These are phyloP conservation scores for Oryza brachyantha DNA, from an alignment of 176 grass and related monocot genomes.

Conservation along the genomic window DNA sequence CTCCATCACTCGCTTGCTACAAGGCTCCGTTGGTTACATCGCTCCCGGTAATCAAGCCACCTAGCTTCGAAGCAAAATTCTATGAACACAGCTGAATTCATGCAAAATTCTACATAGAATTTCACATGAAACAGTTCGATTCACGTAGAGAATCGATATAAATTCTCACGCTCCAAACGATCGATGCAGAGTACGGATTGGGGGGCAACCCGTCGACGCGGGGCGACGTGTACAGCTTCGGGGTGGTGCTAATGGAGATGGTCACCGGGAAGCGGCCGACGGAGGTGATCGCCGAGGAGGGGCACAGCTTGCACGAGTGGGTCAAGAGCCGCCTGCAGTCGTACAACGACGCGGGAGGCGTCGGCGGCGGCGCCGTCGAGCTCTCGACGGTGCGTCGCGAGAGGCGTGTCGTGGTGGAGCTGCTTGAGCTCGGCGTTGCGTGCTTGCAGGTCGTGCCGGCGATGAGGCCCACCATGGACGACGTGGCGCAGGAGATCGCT, in stretches of 20 bases:
- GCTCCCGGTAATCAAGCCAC: conserved; percentile 45
- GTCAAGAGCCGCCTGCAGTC: conserved; percentile 40
- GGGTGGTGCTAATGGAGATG: conserved; percentile 68
- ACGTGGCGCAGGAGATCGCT: conserved; percentile 44
- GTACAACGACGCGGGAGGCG: no score
- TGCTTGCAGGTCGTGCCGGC: conserved; percentile 49
- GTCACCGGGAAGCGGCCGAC: conserved; percentile 63
- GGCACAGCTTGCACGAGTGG: conserved; percentile 65
- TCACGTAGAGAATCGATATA: neutral
- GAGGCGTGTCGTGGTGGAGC: conserved; percentile 38
- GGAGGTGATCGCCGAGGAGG: conserved; percentile 59
- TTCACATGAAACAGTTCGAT: no score
- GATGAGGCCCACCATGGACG: conserved; percentile 58
- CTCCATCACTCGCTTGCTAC: conserved; percentile 63
- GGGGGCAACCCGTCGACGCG: conserved; percentile 56
- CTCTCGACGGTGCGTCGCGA: conserved; percentile 6
- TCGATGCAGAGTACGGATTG: conserved; percentile 67
- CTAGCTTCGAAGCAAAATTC: no score
- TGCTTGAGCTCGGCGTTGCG: conserved; percentile 61
- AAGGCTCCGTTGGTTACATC: conserved; percentile 71
- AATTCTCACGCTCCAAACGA: neutral
- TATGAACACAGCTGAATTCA: neutral
- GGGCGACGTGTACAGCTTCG: conserved; percentile 82
- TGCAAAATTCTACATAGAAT: no score
- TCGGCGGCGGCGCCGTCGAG: conserved; percentile 15